Percentiles rank a stretch among this genome's conserved stretches.
These are phyloP conservation scores for Leccinum variicolor DNA, from an alignment of 768 basidiomycete genomes.

Conservation along the genomic window DNA sequence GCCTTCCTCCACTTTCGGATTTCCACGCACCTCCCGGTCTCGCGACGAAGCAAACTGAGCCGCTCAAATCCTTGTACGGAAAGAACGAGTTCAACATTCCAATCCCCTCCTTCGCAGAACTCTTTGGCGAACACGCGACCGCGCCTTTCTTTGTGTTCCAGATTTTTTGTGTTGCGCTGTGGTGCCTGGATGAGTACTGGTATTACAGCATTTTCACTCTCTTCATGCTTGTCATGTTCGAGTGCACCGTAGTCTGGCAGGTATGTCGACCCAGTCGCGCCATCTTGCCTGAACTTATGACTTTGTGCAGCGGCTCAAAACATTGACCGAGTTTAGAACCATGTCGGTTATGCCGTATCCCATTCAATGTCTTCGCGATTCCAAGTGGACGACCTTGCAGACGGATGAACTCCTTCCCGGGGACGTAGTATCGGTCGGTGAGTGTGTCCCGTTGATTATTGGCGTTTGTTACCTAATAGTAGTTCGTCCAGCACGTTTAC, in stretches of 20 bases:
- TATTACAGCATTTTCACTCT: conserved; percentile 97
- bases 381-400: conserved; percentile 75
- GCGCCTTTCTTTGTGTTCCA: conserved; percentile 99
- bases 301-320: conserved; percentile 72
- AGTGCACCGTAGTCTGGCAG: conserved; percentile 99
- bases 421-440: conserved; percentile 80
- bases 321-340: conserved; percentile 92
- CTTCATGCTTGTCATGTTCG: conserved; percentile 98
- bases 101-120: conserved; percentile 87
- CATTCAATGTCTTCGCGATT: conserved; percentile 77
- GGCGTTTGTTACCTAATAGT: not conserved
- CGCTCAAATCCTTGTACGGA: conserved; percentile 70
- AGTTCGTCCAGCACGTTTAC: conserved; percentile 49
- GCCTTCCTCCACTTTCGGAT: conserved; percentile 60
- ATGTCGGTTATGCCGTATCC: conserved; percentile 94
- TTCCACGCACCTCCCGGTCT: conserved; percentile 65
- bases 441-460: conserved; percentile 31
- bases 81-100: conserved; percentile 97
- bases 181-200: conserved; percentile 99
- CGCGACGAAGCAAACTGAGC: conserved; percentile 41
- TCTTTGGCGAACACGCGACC: conserved; percentile 94
- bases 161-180: conserved; percentile 94
- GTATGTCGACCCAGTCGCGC: conserved; percentile 38
- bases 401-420: conserved; percentile 90
- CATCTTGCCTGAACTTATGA: not conserved